These are phyloP conservation scores for Candida corydali DNA, from an alignment of 805 yeast species.

Conservation along the genomic window DNA sequence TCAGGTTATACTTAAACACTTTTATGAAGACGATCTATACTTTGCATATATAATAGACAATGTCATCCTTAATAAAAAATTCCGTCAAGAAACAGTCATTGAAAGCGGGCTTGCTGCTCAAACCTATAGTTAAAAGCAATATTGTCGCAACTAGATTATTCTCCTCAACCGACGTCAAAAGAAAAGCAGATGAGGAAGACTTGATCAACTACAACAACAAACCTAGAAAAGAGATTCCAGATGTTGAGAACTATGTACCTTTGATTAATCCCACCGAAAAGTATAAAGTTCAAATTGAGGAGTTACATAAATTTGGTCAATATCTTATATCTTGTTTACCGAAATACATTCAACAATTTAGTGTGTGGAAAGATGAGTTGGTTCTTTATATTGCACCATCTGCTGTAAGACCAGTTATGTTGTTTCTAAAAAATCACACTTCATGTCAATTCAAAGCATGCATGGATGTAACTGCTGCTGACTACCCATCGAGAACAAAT, in stretches of 20 bases:
- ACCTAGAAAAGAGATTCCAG: constrained; percentile 30
- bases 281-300: constrained; percentile 61
- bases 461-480: constrained; percentile 82
- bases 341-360: constrained; percentile 74
- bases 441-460: constrained; percentile 75
- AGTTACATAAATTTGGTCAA: constrained; percentile 75
- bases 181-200: constrained; percentile 16
- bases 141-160: neutral
- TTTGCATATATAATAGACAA: constrained; percentile 1
- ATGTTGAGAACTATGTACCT: constrained; percentile 35
- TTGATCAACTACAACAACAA: constrained; percentile 31
- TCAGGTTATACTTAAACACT: neutral
- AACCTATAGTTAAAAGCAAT: neutral
- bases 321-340: constrained; percentile 77
- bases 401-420: constrained; percentile 66
- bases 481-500: constrained; percentile 77
- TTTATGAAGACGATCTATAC: neutral
- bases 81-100: neutral
- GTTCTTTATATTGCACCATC: constrained; percentile 71
- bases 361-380: constrained; percentile 90
- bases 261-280: constrained; percentile 75
- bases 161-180: neutral
- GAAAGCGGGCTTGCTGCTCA: too few species aligned
- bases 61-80: constrained; percentile 1
- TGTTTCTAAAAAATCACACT: constrained; percentile 72